phyloP scores from a whole-genome alignment of 192 early-diverging fungal genomes.

The Rhizophlyctis rosea region DNA sequence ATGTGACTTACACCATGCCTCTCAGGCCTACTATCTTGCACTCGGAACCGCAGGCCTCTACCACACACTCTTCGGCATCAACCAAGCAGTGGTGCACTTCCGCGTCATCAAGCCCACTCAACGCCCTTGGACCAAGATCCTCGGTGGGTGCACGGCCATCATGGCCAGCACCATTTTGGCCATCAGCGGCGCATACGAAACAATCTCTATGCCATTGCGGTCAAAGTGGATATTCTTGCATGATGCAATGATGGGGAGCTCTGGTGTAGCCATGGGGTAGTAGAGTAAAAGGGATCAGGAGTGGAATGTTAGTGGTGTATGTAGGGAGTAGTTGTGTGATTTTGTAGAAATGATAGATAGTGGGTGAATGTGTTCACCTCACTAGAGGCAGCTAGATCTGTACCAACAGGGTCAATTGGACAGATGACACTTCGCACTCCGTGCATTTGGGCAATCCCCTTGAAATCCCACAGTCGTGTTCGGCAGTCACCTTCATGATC shows the following conservation, averaged over 20 bases:
- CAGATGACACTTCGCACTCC: no score
- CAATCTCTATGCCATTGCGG: slow-evolving; percentile 18
- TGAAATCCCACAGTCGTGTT: no score
- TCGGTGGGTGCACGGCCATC: not conserved
- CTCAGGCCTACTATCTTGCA: slow-evolving; percentile 16
- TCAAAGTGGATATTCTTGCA: slow-evolving; percentile 16
- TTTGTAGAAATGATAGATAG: no score
- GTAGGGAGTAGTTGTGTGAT: no score
- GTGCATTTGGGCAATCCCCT: no score
- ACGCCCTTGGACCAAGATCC: slow-evolving; percentile 16
- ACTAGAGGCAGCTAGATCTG: no score
- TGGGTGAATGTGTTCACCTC: no score
- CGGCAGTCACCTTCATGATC: no score
- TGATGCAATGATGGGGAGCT: slow-evolving; percentile 12
- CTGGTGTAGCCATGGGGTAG: no score
- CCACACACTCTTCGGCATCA: slow-evolving; percentile 25
- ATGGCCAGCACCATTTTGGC: slow-evolving; percentile 12
- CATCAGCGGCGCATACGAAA: slow-evolving; percentile 16
- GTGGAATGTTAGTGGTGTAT: no score
- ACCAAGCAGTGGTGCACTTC: slow-evolving; percentile 9
- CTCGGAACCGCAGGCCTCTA: slow-evolving; percentile 25
- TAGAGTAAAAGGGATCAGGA: no score
- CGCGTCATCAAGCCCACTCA: not conserved
- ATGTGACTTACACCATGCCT: not conserved
- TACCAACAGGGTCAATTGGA: no score